phyloP scores from a whole-genome alignment of 441 rosid genomes.

The Flueggea neowawraea region DNA sequence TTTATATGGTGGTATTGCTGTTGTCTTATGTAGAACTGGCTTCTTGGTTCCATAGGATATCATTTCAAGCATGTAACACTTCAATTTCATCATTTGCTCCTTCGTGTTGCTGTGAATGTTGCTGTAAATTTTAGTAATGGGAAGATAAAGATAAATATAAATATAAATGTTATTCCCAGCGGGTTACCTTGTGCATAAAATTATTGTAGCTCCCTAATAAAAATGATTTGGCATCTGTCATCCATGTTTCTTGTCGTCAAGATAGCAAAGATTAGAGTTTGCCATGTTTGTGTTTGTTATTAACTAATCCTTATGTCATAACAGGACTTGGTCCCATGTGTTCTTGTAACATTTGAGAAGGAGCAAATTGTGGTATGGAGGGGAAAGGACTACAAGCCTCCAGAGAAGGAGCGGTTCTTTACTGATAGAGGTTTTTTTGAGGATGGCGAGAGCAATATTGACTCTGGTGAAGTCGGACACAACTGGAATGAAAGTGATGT shows the following conservation, averaged over 20 bases:
- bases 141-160: too few species aligned
- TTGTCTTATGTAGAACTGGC: too few species aligned
- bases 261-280: neutral
- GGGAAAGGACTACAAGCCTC: slow-evolving; percentile 62
- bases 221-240: too few species aligned
- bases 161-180: too few species aligned
- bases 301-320: slow-evolving; percentile 3
- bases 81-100: too few species aligned
- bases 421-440: slow-evolving; percentile 25
- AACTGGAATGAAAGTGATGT: slow-evolving; percentile 11
- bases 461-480: slow-evolving; percentile 4
- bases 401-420: slow-evolving; percentile 36
- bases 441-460: slow-evolving; percentile 17
- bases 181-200: too few species aligned
- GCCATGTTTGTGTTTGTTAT: neutral
- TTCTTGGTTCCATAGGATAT: too few species aligned
- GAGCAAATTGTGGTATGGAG: slow-evolving; percentile 91
- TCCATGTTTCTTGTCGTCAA: neutral
- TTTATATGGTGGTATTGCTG: too few species aligned
- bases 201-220: too few species aligned
- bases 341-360: slow-evolving; percentile 82
- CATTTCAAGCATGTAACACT: too few species aligned
- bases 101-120: too few species aligned
- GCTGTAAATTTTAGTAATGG: too few species aligned
- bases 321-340: slow-evolving; percentile 83